Base-by-base conservation (phyloP, 345 rosid species). In the Aquilaria malaccensis region DNA sequence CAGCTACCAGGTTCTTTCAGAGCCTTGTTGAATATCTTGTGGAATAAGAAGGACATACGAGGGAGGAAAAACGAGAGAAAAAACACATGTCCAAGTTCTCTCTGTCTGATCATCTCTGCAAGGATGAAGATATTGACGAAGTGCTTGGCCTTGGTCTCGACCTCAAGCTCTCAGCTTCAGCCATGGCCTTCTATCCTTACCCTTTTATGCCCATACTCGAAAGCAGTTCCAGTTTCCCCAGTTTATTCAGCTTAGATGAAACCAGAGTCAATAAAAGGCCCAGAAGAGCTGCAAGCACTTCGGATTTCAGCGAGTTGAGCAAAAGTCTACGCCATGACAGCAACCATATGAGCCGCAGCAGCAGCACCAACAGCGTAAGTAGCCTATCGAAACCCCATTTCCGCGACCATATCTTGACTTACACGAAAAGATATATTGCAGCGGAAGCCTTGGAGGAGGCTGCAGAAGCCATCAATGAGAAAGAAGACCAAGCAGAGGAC, bases 401-500 rank as follows among this genome's bases (percentile, higher is more conserved):
- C 70, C 53, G 86, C 53, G 83, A 83, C 63, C 85, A 83, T 62
- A 58, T 83, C 32, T 52, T 71, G 80, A 71, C 69, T 41, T 80
- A 75, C 45, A 70, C 56, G 2, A 68, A 62, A 46, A 64, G 75
- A 41, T 86, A 72, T 65, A 79, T 60, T 2, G 83, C 74, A 0
- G 82, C 71, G 0, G 82, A 83, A 65, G 86, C 77, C 4, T 58
- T 77, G 1, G 84, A 82, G 48, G 87, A 78, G 61, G 91, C 77
- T 3, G 76, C 76, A 1, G 76, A 37, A 5, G 76, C 74, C 9
- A 55, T 67, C 69, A 62, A 56, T 10, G 57, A 22, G 13, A 66
- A 70, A 32, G 80, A 76, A 66, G 81, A 76, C 15, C 70, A 72
- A 2, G 71, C 64, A 2, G 66, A 69, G 1, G 79, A 81, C 12